A percentile compares a stretch with the other conserved stretches of the same genome.
Evolutionary conservation across 2,329 filamentous ascomycete species (phyloP).

Genomic region (Exophiala sp.): DNA sequence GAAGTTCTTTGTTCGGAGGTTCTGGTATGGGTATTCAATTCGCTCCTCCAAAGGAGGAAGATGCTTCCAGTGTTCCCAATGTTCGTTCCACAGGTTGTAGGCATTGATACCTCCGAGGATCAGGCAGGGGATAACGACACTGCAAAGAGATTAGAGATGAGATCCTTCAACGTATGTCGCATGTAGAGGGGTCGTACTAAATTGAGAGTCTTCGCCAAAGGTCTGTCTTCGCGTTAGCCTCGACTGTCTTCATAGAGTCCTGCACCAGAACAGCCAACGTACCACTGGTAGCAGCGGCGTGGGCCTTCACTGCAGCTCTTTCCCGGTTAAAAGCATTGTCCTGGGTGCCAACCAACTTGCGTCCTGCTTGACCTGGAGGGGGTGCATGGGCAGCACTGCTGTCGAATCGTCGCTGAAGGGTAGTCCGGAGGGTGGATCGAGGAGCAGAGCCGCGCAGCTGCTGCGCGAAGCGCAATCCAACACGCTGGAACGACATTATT

Average conservation of each 20-base stretch:
- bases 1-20: slow-evolving; percentile 95
- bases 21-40: slow-evolving; percentile 93
- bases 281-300: slow-evolving; percentile 83
- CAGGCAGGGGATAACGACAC: slow-evolving; percentile 71
- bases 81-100: slow-evolving; percentile 86
- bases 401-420: slow-evolving; percentile 68
- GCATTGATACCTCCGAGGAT: slow-evolving; percentile 74
- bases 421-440: slow-evolving; percentile 54
- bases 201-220: slow-evolving; percentile 95
- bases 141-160: slow-evolving; percentile 39
- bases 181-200: slow-evolving; percentile 64
- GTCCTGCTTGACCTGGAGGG: slow-evolving; percentile 25
- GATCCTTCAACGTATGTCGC: neutral
- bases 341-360: slow-evolving; percentile 56
- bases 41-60: slow-evolving; percentile 84
- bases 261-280: slow-evolving; percentile 22
- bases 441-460: slow-evolving; percentile 56
- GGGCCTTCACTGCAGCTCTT: slow-evolving; percentile 83
- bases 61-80: slow-evolving; percentile 95
- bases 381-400: slow-evolving; percentile 34
- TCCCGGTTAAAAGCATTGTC: slow-evolving; percentile 95
- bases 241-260: slow-evolving; percentile 3
- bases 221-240: slow-evolving; percentile 52
- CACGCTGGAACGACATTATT: slow-evolving; percentile 64
- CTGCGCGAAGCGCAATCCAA: slow-evolving; percentile 59